These are phyloP conservation scores for Monosporascus sp. DNA, from an alignment of 2,329 filamentous ascomycete genomes.

Conservation along the genomic window DNA sequence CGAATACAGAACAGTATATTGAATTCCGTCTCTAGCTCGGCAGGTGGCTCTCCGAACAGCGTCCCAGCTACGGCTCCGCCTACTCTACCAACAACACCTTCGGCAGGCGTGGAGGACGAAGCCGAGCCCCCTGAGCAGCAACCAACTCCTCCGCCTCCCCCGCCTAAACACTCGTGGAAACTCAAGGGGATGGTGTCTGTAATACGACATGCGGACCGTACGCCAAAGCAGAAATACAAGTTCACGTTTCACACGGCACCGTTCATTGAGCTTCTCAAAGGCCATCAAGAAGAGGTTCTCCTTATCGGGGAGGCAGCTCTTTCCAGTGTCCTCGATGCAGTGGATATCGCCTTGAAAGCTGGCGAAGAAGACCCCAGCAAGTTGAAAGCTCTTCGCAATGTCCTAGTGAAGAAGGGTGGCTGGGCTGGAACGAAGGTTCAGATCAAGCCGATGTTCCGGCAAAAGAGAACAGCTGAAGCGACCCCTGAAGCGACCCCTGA, in stretches of 20 bases:
- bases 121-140: slow-evolving; percentile 27
- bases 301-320: slow-evolving; percentile 88
- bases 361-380: slow-evolving; percentile 82
- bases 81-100: slow-evolving; percentile 30
- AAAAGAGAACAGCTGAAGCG: slow-evolving; percentile 65
- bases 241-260: slow-evolving; percentile 97
- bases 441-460: slow-evolving; percentile 98
- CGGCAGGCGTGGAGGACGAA: slow-evolving; percentile 23
- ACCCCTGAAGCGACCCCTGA: slow-evolving; percentile 39
- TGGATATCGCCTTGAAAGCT: slow-evolving; percentile 71
- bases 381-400: slow-evolving; percentile 77
- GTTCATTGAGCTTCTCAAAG: slow-evolving; percentile 90
- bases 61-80: slow-evolving; percentile 34
- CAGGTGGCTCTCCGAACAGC: slow-evolving; percentile 26
- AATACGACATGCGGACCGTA: slow-evolving; percentile 92
- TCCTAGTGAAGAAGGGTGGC: slow-evolving; percentile 83
- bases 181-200: slow-evolving; percentile 96
- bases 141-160: slow-evolving; percentile 57
- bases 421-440: slow-evolving; percentile 98
- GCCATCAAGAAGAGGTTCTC: slow-evolving; percentile 92
- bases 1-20: slow-evolving; percentile 30
- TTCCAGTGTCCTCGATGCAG: slow-evolving; percentile 82
- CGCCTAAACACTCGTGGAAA: slow-evolving; percentile 92
- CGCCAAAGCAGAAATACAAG: slow-evolving; percentile 98
- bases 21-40: slow-evolving; percentile 24